Evolutionary conservation across 805 yeast genomes (phyloP).

Genomic region (Kluyveromyces nonfermentans): DNA sequence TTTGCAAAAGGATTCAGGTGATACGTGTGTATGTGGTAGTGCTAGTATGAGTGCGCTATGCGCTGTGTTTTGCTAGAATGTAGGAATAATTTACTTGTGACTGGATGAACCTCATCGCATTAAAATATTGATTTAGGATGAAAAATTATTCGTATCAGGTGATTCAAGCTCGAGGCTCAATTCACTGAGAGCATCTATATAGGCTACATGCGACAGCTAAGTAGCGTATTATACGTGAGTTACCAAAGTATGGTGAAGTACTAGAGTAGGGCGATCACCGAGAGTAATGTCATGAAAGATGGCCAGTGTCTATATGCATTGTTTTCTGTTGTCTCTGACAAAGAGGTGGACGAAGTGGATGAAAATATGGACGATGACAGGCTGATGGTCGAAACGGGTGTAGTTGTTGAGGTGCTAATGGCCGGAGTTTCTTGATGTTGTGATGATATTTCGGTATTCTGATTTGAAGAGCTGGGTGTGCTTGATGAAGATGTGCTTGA

Average conservation of each 20-base stretch:
- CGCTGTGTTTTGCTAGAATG: not conserved
- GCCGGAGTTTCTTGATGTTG: not conserved
- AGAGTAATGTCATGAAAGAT: not conserved
- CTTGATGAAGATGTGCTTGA: conserved; percentile 5
- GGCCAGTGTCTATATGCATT: not conserved
- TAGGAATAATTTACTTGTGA: not conserved
- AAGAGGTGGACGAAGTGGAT: conserved; percentile 6
- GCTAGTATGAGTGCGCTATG: not conserved
- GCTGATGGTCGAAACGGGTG: conserved; percentile 3
- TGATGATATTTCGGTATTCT: not conserved
- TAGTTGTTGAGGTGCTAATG: conserved; percentile 2
- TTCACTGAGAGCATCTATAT: not conserved
- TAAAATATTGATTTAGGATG: not conserved
- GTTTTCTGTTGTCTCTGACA: conserved; percentile 1
- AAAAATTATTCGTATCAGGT: not conserved
- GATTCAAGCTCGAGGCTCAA: not conserved
- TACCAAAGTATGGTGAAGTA: not conserved
- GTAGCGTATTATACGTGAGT: not conserved
- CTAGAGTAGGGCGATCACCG: not conserved
- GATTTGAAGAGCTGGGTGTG: not conserved
- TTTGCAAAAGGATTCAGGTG: not conserved
- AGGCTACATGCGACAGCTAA: not conserved
- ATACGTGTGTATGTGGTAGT: not conserved
- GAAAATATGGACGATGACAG: conserved; percentile 6
- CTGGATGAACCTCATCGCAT: not conserved